Percentiles rank a stretch among this genome's conserved stretches.
These are phyloP conservation scores for Naganishia albida DNA, from an alignment of 1,284 basidiomycete genomes.

Conservation along the genomic window DNA sequence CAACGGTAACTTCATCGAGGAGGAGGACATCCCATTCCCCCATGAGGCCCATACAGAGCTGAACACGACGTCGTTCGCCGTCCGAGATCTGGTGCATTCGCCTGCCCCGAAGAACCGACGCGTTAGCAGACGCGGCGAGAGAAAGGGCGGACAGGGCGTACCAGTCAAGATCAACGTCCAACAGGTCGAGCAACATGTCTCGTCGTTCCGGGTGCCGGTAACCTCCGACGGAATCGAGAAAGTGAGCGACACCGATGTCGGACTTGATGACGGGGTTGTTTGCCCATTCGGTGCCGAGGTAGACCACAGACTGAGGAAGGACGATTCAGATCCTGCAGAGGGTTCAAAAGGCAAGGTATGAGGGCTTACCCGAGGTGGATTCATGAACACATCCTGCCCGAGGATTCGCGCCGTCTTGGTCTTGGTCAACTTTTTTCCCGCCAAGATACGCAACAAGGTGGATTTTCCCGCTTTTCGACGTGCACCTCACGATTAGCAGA, in stretches of 20 bases:
- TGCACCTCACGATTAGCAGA: not conserved
- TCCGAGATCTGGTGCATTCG: constrained; percentile 75
- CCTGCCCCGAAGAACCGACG: constrained; percentile 36
- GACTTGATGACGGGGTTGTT: constrained; percentile 94
- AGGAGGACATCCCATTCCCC: constrained; percentile 88
- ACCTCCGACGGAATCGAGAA: constrained; percentile 92
- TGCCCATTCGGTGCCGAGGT: constrained; percentile 91
- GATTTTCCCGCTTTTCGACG: constrained; percentile 79
- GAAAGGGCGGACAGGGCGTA: constrained; percentile 35
- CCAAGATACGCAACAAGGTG: constrained; percentile 88
- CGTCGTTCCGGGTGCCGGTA: constrained; percentile 88
- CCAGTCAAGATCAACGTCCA: constrained; percentile 91
- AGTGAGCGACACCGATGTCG: constrained; percentile 84
- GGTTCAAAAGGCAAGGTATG: not conserved
- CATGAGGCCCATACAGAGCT: constrained; percentile 97
- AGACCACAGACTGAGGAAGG: constrained; percentile 67
- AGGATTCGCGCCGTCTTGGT: constrained; percentile 71
- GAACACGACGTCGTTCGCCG: constrained; percentile 89
- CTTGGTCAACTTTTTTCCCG: constrained; percentile 81
- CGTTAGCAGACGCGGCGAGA: not conserved
- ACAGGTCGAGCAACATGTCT: constrained; percentile 80
- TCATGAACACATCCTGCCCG: constrained; percentile 77
- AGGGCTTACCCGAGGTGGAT: constrained; percentile 54
- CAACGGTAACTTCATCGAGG: constrained; percentile 96
- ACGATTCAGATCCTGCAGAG: not conserved